Evolutionary conservation across 768 basidiomycete genomes (phyloP).

Genomic region (Tricholoma bakamatsutake): DNA sequence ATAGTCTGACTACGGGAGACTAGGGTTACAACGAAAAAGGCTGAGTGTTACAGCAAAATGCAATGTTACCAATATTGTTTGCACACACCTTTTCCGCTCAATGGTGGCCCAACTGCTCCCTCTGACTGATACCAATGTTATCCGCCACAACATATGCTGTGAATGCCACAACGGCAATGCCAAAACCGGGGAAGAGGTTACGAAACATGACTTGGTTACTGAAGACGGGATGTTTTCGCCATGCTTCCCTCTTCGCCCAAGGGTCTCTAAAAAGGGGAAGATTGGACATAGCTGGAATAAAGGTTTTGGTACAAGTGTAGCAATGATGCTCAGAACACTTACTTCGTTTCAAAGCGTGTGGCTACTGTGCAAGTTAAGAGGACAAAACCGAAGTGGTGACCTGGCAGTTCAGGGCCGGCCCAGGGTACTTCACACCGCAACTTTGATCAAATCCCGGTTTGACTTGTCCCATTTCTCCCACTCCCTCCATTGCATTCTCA

Average conservation of each 20-base stretch:
- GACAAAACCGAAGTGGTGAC: constrained; percentile 21
- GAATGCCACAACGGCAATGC: constrained; percentile 89
- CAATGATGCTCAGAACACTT: constrained; percentile 3
- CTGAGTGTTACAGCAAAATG: not conserved
- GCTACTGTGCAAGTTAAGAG: not conserved
- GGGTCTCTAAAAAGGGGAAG: constrained; percentile 84
- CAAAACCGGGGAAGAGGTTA: constrained; percentile 91
- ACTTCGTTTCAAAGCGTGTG: constrained; percentile 7
- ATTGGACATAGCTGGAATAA: constrained; percentile 43
- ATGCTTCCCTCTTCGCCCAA: constrained; percentile 91
- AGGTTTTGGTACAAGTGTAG: constrained; percentile 8
- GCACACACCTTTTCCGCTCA: constrained; percentile 14
- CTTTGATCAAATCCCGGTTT: constrained; percentile 31
- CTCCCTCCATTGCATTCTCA: constrained; percentile 11
- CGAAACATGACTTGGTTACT: constrained; percentile 82
- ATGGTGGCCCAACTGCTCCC: constrained; percentile 19
- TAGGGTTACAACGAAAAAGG: not conserved
- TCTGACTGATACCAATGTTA: constrained; percentile 51
- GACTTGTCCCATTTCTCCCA: constrained; percentile 25
- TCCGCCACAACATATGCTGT: constrained; percentile 86
- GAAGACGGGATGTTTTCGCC: constrained; percentile 90
- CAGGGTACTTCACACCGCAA: constrained; percentile 31
- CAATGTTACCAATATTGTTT: not conserved
- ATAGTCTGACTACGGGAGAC: no score
- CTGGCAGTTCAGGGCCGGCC: constrained; percentile 54